Percentiles rank a stretch among this genome's conserved stretches.
These are phyloP conservation scores for Craterostigma plantagineum DNA, from an alignment of 257 asterid genomes.

Conservation along the genomic window DNA sequence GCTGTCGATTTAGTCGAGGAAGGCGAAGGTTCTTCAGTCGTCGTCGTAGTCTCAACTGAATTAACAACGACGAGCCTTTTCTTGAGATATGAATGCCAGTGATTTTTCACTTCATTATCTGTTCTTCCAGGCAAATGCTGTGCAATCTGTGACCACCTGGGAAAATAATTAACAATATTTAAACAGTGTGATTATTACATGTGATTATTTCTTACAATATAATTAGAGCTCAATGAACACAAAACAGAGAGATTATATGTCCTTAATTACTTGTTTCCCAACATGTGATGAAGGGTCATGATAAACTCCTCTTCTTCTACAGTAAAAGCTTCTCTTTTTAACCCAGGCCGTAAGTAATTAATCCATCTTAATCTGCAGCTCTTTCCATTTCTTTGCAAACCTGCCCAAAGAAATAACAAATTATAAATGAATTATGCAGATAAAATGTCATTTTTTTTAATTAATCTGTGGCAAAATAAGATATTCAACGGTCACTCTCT, in stretches of 20 bases:
- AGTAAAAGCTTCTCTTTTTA: slow-evolving; percentile 53
- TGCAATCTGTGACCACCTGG: slow-evolving; percentile 73
- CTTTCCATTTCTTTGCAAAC: slow-evolving; percentile 75
- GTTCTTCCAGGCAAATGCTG: slow-evolving; percentile 62
- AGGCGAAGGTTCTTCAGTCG: slow-evolving; percentile 4
- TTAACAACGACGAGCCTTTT: slow-evolving; percentile 17
- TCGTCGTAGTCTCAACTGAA: slow-evolving; percentile 9
- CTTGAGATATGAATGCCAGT: slow-evolving; percentile 72
- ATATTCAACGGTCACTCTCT: too few relatives aligned
- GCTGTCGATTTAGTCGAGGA: slow-evolving; percentile 1
- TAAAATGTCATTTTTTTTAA: too few relatives aligned
- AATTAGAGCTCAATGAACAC: neutral
- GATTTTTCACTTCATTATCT: slow-evolving; percentile 59
- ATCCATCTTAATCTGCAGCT: slow-evolving; percentile 89
- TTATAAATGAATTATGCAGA: neutral
- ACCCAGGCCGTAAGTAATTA: slow-evolving; percentile 69
- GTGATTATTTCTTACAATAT: neutral
- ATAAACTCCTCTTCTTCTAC: slow-evolving; percentile 41
- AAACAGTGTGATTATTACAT: neutral
- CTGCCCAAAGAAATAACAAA: slow-evolving; percentile 16
- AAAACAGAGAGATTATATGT: neutral
- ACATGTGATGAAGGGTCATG: slow-evolving; percentile 41
- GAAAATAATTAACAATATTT: neutral
- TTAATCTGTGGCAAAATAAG: too few relatives aligned
- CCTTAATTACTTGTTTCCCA: slow-evolving; percentile 62